phyloP scores from a whole-genome alignment of 2,329 filamentous ascomycete species.

The Aspergillus persii region DNA sequence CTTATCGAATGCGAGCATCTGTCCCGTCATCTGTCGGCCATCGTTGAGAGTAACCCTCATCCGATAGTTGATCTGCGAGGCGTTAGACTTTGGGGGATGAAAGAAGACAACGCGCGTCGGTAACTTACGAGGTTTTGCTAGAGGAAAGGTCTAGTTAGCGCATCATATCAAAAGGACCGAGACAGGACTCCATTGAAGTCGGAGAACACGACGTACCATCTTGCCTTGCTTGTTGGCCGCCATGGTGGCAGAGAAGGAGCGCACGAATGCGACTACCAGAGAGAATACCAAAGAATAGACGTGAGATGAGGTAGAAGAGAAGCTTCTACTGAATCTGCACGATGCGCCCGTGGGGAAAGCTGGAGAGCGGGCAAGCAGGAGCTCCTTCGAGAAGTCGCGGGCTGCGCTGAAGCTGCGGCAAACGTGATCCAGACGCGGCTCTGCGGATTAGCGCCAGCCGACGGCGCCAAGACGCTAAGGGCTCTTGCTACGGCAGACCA shows the following conservation, averaged over 20 bases:
- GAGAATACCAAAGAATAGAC: slow-evolving; percentile 25
- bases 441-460: slow-evolving; percentile 25
- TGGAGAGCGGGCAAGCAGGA: slow-evolving; percentile 6
- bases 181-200: slow-evolving; percentile 11
- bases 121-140: slow-evolving; percentile 65
- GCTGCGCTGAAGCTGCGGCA: slow-evolving; percentile 10
- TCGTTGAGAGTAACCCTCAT: slow-evolving; percentile 97
- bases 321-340: slow-evolving; percentile 14
- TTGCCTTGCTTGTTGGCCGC: slow-evolving; percentile 92
- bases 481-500: slow-evolving; percentile 28
- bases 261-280: slow-evolving; percentile 47
- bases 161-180: slow-evolving; percentile 3
- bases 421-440: slow-evolving; percentile 20
- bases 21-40: slow-evolving; percentile 91
- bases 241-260: slow-evolving; percentile 45
- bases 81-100: slow-evolving; percentile 46
- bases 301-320: slow-evolving; percentile 23
- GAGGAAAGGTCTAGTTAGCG: slow-evolving; percentile 53
- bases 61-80: slow-evolving; percentile 88
- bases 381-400: slow-evolving; percentile 16
- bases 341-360: slow-evolving; percentile 10
- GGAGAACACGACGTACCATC: slow-evolving; percentile 71
- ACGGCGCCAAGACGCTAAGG: slow-evolving; percentile 36
- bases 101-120: not conserved
- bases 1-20: slow-evolving; percentile 99